phyloP scores from a whole-genome alignment of 2,329 filamentous ascomycete genomes.

The Hysterium pulicare region DNA sequence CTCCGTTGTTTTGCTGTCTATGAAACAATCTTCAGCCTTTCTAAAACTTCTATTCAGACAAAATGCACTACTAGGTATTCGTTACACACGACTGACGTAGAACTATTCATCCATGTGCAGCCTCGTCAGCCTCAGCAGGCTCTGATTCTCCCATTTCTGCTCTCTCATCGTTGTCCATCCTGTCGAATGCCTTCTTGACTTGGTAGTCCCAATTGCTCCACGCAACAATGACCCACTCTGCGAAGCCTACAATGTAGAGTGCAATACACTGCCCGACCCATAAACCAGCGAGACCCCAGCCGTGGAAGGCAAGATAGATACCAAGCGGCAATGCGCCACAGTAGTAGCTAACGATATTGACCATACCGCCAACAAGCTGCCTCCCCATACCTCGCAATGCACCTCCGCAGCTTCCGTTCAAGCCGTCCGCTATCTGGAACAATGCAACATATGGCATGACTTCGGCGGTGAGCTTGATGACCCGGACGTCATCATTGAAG shows the following conservation, averaged over 20 bases:
- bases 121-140: slow-evolving; percentile 15
- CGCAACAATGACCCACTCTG: slow-evolving; percentile 78
- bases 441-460: slow-evolving; percentile 84
- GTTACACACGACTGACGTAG: background rate
- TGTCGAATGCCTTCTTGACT: slow-evolving; percentile 66
- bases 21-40: background rate
- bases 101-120: slow-evolving; percentile 5
- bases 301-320: slow-evolving; percentile 80
- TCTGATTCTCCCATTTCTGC: slow-evolving; percentile 37
- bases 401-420: slow-evolving; percentile 82
- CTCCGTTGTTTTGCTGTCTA: no score
- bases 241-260: slow-evolving; percentile 70
- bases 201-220: slow-evolving; percentile 74
- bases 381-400: slow-evolving; percentile 78
- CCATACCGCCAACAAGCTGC: slow-evolving; percentile 78
- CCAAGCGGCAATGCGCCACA: slow-evolving; percentile 76
- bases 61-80: no score
- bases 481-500: slow-evolving; percentile 74
- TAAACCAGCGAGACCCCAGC: slow-evolving; percentile 75
- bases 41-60: background rate
- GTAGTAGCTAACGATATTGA: slow-evolving; percentile 83
- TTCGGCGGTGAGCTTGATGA: slow-evolving; percentile 68
- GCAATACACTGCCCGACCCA: slow-evolving; percentile 76
- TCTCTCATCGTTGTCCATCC: slow-evolving; percentile 58
- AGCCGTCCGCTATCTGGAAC: slow-evolving; percentile 85